These are phyloP conservation scores for Cyathus striatus DNA, from an alignment of 768 basidiomycete species.

Conservation along the genomic window DNA sequence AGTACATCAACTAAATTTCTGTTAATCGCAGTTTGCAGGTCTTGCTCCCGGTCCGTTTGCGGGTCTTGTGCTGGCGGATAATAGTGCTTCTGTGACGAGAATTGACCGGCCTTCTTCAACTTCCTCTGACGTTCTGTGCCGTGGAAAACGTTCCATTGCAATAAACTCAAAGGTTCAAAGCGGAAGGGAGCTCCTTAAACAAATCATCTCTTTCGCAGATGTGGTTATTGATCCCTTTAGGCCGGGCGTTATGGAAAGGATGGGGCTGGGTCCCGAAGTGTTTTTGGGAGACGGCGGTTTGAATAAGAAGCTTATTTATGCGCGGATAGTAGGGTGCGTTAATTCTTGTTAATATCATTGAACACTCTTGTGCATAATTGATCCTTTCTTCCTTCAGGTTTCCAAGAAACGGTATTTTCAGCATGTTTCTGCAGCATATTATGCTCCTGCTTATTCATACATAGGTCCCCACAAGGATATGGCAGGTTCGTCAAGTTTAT, in stretches of 20 bases:
- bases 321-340: conserved; percentile 69
- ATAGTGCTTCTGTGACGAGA: conserved; percentile 72
- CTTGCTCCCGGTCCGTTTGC: conserved; percentile 81
- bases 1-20: background rate
- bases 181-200: conserved; percentile 51
- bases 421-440: background rate
- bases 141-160: conserved; percentile 72
- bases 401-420: conserved; percentile 46
- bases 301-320: conserved; percentile 66
- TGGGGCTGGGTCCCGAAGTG: conserved; percentile 71
- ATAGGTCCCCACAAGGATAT: conserved; percentile 67
- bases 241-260: conserved; percentile 75
- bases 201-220: conserved; percentile 63
- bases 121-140: conserved; percentile 50
- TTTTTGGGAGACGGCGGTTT: conserved; percentile 56
- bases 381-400: too few relatives aligned
- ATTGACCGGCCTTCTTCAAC: conserved; percentile 56
- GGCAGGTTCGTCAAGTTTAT: conserved; percentile 50
- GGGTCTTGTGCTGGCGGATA: conserved; percentile 72
- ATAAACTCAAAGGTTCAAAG: conserved; percentile 59
- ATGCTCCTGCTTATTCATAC: conserved; percentile 9
- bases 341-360: background rate
- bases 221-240: conserved; percentile 81
- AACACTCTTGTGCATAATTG: too few relatives aligned
- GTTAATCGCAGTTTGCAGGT: conserved; percentile 59